Conservation (phyloP, 768 basidiomycete species). For the Collybia mongolica region DNA sequence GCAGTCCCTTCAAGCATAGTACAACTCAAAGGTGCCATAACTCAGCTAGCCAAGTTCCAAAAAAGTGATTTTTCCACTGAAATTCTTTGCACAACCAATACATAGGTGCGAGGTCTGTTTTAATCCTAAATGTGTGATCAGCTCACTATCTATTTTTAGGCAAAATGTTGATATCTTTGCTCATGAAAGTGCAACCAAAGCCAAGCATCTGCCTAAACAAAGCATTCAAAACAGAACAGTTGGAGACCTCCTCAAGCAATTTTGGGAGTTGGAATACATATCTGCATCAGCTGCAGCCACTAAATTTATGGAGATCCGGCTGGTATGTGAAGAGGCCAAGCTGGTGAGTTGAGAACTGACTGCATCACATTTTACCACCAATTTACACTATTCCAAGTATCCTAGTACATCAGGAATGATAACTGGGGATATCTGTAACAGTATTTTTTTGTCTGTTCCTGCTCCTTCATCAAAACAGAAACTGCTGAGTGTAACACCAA, state of each 20-base stretch:
- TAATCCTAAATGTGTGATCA: background rate
- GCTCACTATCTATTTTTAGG: background rate
- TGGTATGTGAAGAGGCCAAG: slow-evolving; percentile 4
- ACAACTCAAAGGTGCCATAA: background rate
- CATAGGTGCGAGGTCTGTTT: background rate
- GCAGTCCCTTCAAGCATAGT: slow-evolving; percentile 1
- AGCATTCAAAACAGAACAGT: background rate
- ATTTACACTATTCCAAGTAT: too few relatives aligned
- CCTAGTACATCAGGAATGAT: too few relatives aligned
- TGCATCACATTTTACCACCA: too few relatives aligned
- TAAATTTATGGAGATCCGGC: slow-evolving; percentile 4
- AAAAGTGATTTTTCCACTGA: slow-evolving; percentile 6
- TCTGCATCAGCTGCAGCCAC: background rate
- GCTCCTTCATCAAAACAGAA: background rate
- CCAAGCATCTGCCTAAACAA: background rate
- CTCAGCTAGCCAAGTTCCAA: background rate
- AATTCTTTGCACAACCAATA: background rate
- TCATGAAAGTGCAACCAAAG: slow-evolving; percentile 1
- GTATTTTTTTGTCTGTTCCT: background rate
- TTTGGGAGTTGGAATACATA: slow-evolving; percentile 1
- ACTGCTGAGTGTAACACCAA: slow-evolving; percentile 1
- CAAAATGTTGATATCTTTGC: background rate
- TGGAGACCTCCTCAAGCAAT: slow-evolving; percentile 1
- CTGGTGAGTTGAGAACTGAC: background rate
- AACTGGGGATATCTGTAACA: too few relatives aligned